Evolutionary conservation across 139 green algal species (phyloP).

Genomic region (Picochlorum sp.): DNA sequence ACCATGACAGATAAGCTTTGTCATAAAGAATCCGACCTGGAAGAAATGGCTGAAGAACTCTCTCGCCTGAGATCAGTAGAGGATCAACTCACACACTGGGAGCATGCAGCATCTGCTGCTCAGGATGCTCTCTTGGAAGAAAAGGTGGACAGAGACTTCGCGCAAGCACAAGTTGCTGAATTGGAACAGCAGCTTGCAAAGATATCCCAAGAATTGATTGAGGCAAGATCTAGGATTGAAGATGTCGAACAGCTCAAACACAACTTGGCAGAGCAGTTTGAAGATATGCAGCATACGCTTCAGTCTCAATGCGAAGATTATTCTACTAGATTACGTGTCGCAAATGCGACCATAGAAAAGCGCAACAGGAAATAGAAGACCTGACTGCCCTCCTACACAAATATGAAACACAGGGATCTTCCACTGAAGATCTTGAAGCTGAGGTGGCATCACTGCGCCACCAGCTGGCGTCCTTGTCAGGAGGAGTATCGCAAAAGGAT

Average conservation of each 20-base stretch:
- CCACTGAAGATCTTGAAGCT: neutral
- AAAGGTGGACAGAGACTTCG: neutral
- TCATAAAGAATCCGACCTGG: neutral
- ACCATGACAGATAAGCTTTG: neutral
- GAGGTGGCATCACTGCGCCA: neutral
- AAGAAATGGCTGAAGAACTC: neutral
- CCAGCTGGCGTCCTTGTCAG: neutral
- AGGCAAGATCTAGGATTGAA: neutral
- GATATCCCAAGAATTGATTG: neutral
- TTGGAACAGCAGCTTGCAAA: neutral
- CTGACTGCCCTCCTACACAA: neutral
- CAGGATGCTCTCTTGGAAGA: slow-evolving; percentile 2
- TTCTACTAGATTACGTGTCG: neutral
- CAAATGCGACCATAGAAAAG: slow-evolving; percentile 4
- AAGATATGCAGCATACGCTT: neutral
- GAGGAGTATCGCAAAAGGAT: slow-evolving; percentile 3
- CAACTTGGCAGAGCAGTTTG: neutral
- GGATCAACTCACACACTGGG: neutral
- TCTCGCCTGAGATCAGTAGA: neutral
- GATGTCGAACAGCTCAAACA: neutral
- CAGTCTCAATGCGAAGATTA: neutral
- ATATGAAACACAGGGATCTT: neutral
- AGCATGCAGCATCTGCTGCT: neutral
- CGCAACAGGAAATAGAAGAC: neutral
- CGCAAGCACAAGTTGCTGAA: neutral